Conservation (phyloP, 768 basidiomycete species). For the Exidia glandulosa region DNA sequence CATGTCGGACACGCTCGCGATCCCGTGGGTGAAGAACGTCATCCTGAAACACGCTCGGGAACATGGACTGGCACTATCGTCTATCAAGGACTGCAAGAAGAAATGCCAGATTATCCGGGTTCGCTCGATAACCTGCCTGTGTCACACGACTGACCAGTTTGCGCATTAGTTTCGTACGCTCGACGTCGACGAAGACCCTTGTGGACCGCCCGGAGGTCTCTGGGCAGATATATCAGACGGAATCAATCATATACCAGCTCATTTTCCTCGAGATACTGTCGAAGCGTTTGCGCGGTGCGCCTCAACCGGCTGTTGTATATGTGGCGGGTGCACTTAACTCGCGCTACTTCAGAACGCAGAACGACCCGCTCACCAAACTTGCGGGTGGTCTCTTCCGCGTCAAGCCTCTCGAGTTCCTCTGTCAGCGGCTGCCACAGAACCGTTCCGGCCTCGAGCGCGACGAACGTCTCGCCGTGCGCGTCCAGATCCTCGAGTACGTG, state of each 20-base stretch:
- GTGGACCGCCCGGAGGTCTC: neutral
- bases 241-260: neutral
- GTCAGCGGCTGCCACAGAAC: neutral
- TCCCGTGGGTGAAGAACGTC: too few relatives aligned
- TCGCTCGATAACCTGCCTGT: neutral
- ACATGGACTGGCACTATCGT: neutral
- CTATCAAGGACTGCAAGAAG: neutral
- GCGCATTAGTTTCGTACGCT: neutral
- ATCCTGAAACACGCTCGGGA: neutral
- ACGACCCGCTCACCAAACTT: neutral
- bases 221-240: neutral
- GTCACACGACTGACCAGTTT: neutral
- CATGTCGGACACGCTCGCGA: too few relatives aligned
- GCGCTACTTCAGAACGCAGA: neutral
- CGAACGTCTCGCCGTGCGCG: neutral
- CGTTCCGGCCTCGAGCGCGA: neutral
- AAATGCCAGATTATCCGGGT: neutral
- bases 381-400: neutral
- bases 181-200: neutral
- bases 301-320: too few relatives aligned
- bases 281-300: neutral
- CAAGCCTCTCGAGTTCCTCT: neutral
- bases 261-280: neutral
- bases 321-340: neutral
- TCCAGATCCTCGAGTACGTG: neutral